phyloP scores from a whole-genome alignment of 768 basidiomycete genomes.

The Lactarius hatsudake region DNA sequence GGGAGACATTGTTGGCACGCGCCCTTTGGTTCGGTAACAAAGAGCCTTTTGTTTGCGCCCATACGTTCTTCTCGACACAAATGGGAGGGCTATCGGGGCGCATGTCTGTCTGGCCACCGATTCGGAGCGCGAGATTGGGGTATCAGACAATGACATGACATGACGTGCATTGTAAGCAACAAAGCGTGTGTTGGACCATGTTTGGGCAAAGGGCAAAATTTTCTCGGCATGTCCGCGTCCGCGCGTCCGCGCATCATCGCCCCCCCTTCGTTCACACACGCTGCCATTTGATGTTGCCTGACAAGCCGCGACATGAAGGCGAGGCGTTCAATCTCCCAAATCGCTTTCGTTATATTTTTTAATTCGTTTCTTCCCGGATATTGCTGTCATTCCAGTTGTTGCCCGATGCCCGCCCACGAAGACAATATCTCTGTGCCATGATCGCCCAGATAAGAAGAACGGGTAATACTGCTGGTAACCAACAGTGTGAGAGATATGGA shows the following conservation, averaged over 20 bases:
- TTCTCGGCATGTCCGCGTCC: background rate
- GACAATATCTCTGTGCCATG: background rate
- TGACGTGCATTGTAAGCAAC: background rate
- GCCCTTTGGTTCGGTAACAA: background rate
- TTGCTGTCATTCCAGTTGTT: background rate
- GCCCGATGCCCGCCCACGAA: background rate
- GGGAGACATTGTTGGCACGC: background rate
- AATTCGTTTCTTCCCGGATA: too few relatives aligned
- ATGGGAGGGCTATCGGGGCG: background rate
- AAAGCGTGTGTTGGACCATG: background rate
- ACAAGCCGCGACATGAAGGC: background rate
- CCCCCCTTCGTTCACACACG: background rate
- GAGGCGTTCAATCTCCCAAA: conserved; percentile 5
- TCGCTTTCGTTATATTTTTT: background rate
- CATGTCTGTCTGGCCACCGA: background rate
- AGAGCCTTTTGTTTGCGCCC: background rate
- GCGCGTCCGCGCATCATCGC: conserved; percentile 1
- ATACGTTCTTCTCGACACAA: background rate
- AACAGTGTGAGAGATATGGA: background rate
- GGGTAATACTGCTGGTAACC: background rate
- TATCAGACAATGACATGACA: background rate
- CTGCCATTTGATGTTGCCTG: background rate
- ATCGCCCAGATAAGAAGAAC: background rate
- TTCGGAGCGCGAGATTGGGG: background rate
- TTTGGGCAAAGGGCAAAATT: background rate